Conservation (phyloP, 2,329 filamentous ascomycete genomes). For the Colletotrichum ledebouriae region DNA sequence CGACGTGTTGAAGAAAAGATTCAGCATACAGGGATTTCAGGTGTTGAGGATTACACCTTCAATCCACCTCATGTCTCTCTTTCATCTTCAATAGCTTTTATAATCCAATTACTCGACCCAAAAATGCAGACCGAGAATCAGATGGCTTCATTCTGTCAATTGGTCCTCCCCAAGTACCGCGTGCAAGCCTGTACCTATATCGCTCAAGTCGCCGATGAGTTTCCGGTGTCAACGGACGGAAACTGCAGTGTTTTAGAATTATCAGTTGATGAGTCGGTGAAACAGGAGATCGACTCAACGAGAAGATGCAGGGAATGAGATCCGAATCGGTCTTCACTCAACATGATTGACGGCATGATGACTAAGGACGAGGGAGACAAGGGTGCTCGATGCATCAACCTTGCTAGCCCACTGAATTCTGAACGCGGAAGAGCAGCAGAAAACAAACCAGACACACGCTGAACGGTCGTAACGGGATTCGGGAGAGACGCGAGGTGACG, state of each 20-base stretch:
- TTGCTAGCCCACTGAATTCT: not conserved
- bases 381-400: not conserved
- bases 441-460: not conserved
- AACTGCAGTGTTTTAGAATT: too few species aligned
- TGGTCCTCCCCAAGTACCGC: not conserved
- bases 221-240: too few species aligned
- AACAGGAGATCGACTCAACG: too few species aligned
- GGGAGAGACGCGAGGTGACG: not conserved
- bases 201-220: not conserved
- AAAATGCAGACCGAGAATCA: not conserved
- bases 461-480: not conserved
- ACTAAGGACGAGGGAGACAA: not conserved
- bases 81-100: too few species aligned
- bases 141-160: not conserved
- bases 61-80: too few species aligned
- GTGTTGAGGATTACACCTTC: too few species aligned
- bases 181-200: not conserved
- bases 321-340: too few species aligned
- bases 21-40: too few species aligned
- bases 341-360: conserved; percentile 3
- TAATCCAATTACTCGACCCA: too few species aligned
- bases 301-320: too few species aligned
- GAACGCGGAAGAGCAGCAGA: not conserved
- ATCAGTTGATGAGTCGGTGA: too few species aligned
- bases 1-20: not conserved